A percentile compares a stretch with the other conserved stretches of the same genome.
phyloP scores from a whole-genome alignment of 2,329 filamentous ascomycete species.

The Colletotrichum sp. region DNA sequence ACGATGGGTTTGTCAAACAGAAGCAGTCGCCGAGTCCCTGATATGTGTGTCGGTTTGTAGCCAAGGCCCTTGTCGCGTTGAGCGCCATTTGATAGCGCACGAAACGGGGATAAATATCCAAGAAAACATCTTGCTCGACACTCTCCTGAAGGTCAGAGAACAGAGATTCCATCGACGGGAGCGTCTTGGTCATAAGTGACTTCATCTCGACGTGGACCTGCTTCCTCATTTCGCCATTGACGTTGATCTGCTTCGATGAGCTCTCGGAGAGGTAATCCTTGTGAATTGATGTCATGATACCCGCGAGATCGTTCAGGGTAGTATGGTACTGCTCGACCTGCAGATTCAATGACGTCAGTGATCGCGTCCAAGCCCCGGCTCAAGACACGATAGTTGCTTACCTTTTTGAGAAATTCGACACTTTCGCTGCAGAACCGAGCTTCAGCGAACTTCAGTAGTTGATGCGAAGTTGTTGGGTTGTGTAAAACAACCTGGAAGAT shows the following conservation, averaged over 20 bases:
- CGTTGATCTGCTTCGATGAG: constrained; percentile 43
- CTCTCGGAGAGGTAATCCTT: constrained; percentile 29
- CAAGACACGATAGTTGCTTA: constrained; percentile 24
- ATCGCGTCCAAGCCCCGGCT: no score
- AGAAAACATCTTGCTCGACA: constrained; percentile 48
- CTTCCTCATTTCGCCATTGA: constrained; percentile 45
- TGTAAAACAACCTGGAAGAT: constrained; percentile 56
- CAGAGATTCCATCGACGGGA: constrained; percentile 51
- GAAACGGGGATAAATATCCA: constrained; percentile 57
- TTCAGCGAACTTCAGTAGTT: constrained; percentile 53
- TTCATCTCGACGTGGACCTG: constrained; percentile 51
- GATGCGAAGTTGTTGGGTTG: constrained; percentile 51
- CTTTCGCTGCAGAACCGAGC: constrained; percentile 52
- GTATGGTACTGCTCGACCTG: constrained; percentile 48
- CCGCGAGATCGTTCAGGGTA: constrained; percentile 41
- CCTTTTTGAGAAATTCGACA: constrained; percentile 58
- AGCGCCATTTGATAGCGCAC: constrained; percentile 56
- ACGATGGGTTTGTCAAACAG: constrained; percentile 56
- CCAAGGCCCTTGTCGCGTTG: constrained; percentile 50
- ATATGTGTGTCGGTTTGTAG: constrained; percentile 41
- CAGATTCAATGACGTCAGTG: background rate
- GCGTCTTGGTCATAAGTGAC: constrained; percentile 45
- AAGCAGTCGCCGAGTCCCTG: constrained; percentile 65
- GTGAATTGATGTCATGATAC: constrained; percentile 40
- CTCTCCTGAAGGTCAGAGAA: constrained; percentile 48